Evolutionary conservation across 139 green algal genomes (phyloP).

Genomic region (Micromonas commoda): DNA sequence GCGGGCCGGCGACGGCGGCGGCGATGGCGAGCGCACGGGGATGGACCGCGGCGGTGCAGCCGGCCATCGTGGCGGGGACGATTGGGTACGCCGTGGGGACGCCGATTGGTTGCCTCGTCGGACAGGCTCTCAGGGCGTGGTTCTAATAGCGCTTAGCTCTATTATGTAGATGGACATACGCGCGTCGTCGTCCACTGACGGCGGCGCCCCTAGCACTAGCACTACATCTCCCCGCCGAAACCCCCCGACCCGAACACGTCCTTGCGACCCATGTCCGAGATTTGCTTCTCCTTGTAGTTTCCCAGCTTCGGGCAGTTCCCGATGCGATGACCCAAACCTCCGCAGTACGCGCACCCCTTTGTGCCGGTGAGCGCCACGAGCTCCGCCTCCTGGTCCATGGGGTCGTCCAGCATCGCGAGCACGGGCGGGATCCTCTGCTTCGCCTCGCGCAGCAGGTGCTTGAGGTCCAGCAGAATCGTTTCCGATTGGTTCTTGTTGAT

Average conservation of each 20-base stretch:
- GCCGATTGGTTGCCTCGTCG: conserved; percentile 12
- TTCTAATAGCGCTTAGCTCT: background rate
- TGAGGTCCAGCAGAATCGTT: conserved; percentile 92
- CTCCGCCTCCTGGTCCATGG: conserved; percentile 42
- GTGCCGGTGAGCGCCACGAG: conserved; percentile 35
- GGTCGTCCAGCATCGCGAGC: conserved; percentile 67
- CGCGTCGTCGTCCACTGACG: background rate
- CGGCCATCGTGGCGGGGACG: conserved; percentile 66
- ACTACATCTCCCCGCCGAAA: background rate
- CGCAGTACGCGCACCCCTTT: conserved; percentile 91
- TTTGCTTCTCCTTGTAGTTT: background rate
- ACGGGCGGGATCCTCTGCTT: conserved; percentile 88
- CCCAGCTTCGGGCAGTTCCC: conserved; percentile 41
- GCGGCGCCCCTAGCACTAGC: no score
- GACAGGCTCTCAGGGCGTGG: background rate
- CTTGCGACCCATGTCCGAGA: background rate
- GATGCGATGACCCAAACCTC: conserved; percentile 93
- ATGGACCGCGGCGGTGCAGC: conserved; percentile 63
- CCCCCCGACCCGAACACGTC: background rate
- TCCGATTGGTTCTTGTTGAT: conserved; percentile 92
- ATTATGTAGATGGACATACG: background rate
- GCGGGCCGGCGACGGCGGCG: conserved; percentile 74
- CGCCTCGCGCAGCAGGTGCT: conserved; percentile 92
- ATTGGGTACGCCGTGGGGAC: conserved; percentile 61
- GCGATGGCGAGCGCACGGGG: conserved; percentile 79